Evolutionary conservation across 306 rosid genomes (phyloP), one percentile per base, ranked within the genome.

Genomic region (Potentilla sterilis): DNA sequence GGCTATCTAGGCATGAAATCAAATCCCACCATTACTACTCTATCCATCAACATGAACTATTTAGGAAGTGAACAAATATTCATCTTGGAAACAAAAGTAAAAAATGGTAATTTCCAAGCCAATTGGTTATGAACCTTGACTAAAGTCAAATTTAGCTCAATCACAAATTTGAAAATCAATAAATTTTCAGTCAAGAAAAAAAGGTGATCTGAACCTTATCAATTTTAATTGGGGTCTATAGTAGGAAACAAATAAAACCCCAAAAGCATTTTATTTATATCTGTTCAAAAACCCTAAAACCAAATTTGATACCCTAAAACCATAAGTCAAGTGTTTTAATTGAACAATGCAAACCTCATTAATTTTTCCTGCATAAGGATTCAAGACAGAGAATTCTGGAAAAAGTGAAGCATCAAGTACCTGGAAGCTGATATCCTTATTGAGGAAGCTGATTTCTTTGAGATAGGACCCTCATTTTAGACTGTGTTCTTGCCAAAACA

Each of bases 331-430:
- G 42, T 35, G 64, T 18, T 40, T 44, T 14, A 40, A 67, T 41
- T 24, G 52, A 5, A 28, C 19, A 32, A 22, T 21, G 21, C 14
- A 9, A 47, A 46, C 18, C 3, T 32, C 24, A 37, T 32, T 19
- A 28, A 15, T 24, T 41, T 9, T 58, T 54, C 37, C 37, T 19
- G 67, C 74, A 12, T 65, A 3, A 5, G 21, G 59, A 76, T 69
- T 22, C 7, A 28, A 35, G 37, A 52, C 64, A 63, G 18, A 34
- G 43, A 63, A 38, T 43, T 67, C 13, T 9, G 34, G 16, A 49
- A 35, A 49, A 18, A 46, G 46, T 49, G 9, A 49, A 70, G 63
- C 75, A 51, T 72, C 3, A 41, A 73, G 69, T 59, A 58, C 77
- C 77, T 57, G 54, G 54, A 32, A 73, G 69, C 52, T 73, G 69